Evolutionary conservation across 352 stramenopile genomes (phyloP).

Genomic region (Globisporangium polare): DNA sequence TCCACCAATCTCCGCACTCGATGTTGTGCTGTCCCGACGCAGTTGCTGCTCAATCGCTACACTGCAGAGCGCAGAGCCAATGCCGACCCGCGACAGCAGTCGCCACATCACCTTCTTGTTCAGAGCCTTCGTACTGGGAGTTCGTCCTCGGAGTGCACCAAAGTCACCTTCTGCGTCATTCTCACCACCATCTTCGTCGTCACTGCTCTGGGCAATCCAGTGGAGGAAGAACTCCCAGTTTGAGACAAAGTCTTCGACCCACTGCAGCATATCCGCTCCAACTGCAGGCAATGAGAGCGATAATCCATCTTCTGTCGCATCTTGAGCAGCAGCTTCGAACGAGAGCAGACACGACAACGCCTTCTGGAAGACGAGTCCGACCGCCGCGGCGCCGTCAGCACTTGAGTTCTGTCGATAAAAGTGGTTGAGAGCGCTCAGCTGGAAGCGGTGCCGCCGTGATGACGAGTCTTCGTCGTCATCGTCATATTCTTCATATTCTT

Average conservation of each 20-base stretch:
- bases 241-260: conserved; percentile 40
- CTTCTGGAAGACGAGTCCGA: conserved; percentile 44
- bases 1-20: conserved; percentile 3
- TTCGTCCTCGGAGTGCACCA: conserved; percentile 3
- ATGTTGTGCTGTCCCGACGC: conserved; percentile 8
- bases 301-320: not conserved
- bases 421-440: conserved; percentile 30
- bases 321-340: conserved; percentile 29
- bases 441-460: conserved; percentile 22
- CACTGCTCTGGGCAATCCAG: conserved; percentile 44
- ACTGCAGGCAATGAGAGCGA: not conserved
- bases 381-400: conserved; percentile 34
- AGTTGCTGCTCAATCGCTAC: conserved; percentile 30
- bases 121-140: not conserved
- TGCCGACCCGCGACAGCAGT: conserved; percentile 38
- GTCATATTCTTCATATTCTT: conserved; percentile 16
- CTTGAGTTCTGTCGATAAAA: conserved; percentile 55
- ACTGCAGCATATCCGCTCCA: conserved; percentile 19
- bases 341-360: conserved; percentile 39
- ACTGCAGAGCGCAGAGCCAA: conserved; percentile 49
- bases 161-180: conserved; percentile 12
- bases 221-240: conserved; percentile 55
- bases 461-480: conserved; percentile 15
- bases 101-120: conserved; percentile 30
- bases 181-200: conserved; percentile 10